Evolutionary conservation across 352 stramenopile genomes (phyloP).

Genomic region (Phytopythium delawarense): DNA sequence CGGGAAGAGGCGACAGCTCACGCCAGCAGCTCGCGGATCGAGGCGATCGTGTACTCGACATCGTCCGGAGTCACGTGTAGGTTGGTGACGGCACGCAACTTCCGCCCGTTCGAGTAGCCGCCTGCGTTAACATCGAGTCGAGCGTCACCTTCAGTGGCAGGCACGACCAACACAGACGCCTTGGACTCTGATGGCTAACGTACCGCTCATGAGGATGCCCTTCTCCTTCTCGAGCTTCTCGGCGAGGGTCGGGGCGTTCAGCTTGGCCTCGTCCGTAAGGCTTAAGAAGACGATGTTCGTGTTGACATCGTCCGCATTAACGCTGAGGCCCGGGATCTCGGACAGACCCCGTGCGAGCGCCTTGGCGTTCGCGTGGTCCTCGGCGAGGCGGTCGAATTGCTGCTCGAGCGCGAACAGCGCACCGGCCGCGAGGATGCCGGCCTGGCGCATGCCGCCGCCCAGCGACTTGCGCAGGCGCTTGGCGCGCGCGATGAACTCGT

Average conservation of each 20-base stretch:
- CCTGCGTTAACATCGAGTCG: slow-evolving; percentile 11
- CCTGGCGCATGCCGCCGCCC: slow-evolving; percentile 96
- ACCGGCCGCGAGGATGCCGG: slow-evolving; percentile 91
- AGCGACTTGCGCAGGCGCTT: slow-evolving; percentile 93
- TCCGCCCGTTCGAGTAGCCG: slow-evolving; percentile 55
- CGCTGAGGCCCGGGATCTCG: slow-evolving; percentile 54
- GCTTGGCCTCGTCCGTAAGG: slow-evolving; percentile 48
- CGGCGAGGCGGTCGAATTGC: slow-evolving; percentile 78
- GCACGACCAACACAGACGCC: not conserved
- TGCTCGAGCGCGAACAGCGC: slow-evolving; percentile 89
- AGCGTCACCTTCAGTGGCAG: not conserved
- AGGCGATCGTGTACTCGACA: slow-evolving; percentile 54
- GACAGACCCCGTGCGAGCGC: slow-evolving; percentile 60
- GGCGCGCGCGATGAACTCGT: slow-evolving; percentile 88
- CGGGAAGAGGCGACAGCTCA: slow-evolving; percentile 7
- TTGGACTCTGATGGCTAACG: not conserved
- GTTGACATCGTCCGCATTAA: slow-evolving; percentile 63
- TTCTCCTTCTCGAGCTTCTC: slow-evolving; percentile 58
- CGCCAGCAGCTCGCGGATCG: slow-evolving; percentile 52
- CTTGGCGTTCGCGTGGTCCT: slow-evolving; percentile 83
- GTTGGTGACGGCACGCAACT: slow-evolving; percentile 70
- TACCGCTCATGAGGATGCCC: slow-evolving; percentile 59
- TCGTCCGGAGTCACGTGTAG: slow-evolving; percentile 65
- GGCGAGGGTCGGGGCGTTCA: slow-evolving; percentile 48
- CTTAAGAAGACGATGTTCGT: slow-evolving; percentile 90